Conservation (phyloP, 805 yeast species). For the Isabelozyma pseudorhagii region DNA sequence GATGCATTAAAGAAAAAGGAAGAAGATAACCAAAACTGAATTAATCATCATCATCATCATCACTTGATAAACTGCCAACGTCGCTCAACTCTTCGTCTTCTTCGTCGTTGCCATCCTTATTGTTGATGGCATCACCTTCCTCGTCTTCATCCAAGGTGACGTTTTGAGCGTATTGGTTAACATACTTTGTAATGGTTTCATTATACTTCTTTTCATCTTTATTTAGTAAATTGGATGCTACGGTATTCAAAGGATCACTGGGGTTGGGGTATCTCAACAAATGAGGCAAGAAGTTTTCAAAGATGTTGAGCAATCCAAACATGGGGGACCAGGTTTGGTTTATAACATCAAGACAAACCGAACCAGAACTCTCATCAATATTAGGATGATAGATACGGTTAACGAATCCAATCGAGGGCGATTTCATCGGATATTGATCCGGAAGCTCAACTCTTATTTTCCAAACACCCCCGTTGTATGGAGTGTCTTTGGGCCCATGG, state of each 20-base stretch:
- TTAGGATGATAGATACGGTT: slow-evolving; percentile 94
- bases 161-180: slow-evolving; percentile 55
- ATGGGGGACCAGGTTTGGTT: slow-evolving; percentile 98
- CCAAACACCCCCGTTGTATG: slow-evolving; percentile 90
- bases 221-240: slow-evolving; percentile 77
- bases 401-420: slow-evolving; percentile 92
- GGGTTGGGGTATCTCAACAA: slow-evolving; percentile 89
- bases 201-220: slow-evolving; percentile 66
- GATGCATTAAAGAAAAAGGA: neutral
- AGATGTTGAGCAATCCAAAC: slow-evolving; percentile 87
- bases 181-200: slow-evolving; percentile 69
- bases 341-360: slow-evolving; percentile 93
- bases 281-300: slow-evolving; percentile 92
- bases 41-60: slow-evolving; percentile 37
- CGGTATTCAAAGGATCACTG: slow-evolving; percentile 87
- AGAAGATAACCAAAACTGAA: neutral
- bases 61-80: slow-evolving; percentile 49
- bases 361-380: slow-evolving; percentile 85
- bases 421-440: slow-evolving; percentile 90
- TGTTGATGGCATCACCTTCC: slow-evolving; percentile 19
- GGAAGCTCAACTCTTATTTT: slow-evolving; percentile 89
- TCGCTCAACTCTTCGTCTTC: slow-evolving; percentile 44
- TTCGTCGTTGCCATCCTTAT: slow-evolving; percentile 30
- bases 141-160: slow-evolving; percentile 39
- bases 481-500: slow-evolving; percentile 77